These are phyloP conservation scores for Berkeleyomyces basicola DNA, from an alignment of 2,329 filamentous ascomycete genomes.

Conservation along the genomic window DNA sequence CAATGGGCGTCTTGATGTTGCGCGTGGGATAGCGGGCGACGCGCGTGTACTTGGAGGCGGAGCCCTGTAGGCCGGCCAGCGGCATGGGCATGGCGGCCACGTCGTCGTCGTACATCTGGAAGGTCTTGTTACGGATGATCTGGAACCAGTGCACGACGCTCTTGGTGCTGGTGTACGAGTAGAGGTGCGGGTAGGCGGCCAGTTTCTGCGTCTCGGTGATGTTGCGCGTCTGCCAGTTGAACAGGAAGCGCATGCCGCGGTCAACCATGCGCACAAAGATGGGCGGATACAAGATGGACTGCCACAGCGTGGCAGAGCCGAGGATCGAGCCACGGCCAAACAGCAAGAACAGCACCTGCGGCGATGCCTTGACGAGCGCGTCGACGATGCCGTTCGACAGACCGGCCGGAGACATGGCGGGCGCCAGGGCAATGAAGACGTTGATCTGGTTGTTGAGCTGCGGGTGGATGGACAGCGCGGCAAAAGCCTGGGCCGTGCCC, in stretches of 20 bases:
- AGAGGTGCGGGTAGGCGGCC: slow-evolving; percentile 86
- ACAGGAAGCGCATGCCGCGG: slow-evolving; percentile 62
- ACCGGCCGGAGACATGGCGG: slow-evolving; percentile 89
- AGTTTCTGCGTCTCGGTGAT: slow-evolving; percentile 80
- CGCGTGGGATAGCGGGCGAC: slow-evolving; percentile 90
- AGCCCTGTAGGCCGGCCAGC: slow-evolving; percentile 29
- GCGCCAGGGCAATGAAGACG: slow-evolving; percentile 88
- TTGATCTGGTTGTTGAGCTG: slow-evolving; percentile 84
- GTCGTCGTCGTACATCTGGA: slow-evolving; percentile 98
- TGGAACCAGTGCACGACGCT: slow-evolving; percentile 99
- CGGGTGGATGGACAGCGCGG: slow-evolving; percentile 80
- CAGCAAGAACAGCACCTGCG: slow-evolving; percentile 77
- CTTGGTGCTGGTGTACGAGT: slow-evolving; percentile 93
- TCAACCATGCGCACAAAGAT: slow-evolving; percentile 86
- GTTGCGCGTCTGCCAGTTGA: slow-evolving; percentile 76
- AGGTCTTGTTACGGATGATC: slow-evolving; percentile 88
- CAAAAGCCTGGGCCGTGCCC: slow-evolving; percentile 92
- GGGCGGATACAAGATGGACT: slow-evolving; percentile 84
- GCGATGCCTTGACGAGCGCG: slow-evolving; percentile 82
- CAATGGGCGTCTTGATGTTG: slow-evolving; percentile 92
- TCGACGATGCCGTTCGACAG: slow-evolving; percentile 82
- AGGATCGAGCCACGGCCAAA: slow-evolving; percentile 87
- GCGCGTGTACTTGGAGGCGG: slow-evolving; percentile 75
- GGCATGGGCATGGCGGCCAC: slow-evolving; percentile 39
- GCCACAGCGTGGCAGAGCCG: slow-evolving; percentile 91